Conservation (phyloP, 2,329 filamentous ascomycete species). For the Diaporthe eres region DNA sequence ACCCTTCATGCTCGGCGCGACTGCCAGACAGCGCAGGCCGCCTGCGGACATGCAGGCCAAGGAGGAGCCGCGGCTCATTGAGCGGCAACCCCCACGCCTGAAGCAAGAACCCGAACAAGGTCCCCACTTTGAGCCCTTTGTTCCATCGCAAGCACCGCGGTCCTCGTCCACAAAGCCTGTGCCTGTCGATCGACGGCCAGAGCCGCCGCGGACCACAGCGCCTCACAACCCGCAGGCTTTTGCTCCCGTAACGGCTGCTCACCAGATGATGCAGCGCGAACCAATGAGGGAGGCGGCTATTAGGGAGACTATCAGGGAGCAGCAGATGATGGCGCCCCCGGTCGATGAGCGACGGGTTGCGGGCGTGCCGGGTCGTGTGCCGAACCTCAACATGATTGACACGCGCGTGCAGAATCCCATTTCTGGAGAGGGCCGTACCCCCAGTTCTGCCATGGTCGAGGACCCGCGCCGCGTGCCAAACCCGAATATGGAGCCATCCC, state of each 20-base stretch:
- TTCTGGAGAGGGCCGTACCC: constrained; percentile 27
- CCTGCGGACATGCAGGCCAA: constrained; percentile 47
- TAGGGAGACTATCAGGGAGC: constrained; percentile 33
- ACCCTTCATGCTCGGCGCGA: constrained; percentile 31
- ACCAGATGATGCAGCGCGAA: constrained; percentile 39
- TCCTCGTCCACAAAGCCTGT: constrained; percentile 53
- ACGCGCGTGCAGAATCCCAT: constrained; percentile 19
- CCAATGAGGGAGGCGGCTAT: constrained; percentile 23
- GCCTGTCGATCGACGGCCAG: constrained; percentile 57
- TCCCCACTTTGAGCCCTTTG: constrained; percentile 62
- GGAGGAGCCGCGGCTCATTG: constrained; percentile 47
- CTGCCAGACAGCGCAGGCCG: constrained; percentile 53
- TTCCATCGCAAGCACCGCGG: constrained; percentile 56
- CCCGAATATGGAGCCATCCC: constrained; percentile 35
- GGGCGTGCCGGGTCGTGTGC: constrained; percentile 54
- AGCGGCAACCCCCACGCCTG: constrained; percentile 52
- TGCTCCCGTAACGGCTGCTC: constrained; percentile 44
- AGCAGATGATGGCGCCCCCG: constrained; percentile 49
- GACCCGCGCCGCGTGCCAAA: constrained; percentile 36
- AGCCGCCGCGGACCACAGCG: constrained; percentile 58
- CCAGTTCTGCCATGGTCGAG: constrained; percentile 32
- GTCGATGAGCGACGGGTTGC: constrained; percentile 55
- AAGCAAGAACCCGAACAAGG: constrained; percentile 66
- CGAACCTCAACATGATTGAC: constrained; percentile 43
- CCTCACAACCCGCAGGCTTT: constrained; percentile 51